Base-by-base conservation (phyloP, 2,329 filamentous ascomycete species). In the Cryphonectria nitschkei region DNA sequence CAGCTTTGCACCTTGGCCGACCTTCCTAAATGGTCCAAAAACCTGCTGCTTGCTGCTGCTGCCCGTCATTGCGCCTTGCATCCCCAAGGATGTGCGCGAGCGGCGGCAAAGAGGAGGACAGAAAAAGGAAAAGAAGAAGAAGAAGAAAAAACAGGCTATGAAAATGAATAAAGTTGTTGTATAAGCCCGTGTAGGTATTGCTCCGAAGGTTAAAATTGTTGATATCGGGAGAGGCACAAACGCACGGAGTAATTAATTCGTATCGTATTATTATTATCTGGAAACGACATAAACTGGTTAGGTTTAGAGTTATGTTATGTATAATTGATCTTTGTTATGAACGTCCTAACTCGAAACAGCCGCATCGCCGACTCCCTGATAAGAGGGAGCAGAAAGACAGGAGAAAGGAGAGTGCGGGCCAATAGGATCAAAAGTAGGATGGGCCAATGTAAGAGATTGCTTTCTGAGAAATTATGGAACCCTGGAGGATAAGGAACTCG, bases 311-410 rank as follows among this genome's bases (percentile, higher is more conserved):
- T 29, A 32, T 34, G n/a, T 26, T 26, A 29, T 34, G 63, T 41
- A 65, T 65, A 65, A 29, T n/a, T 34, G 43, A 39, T 7, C 13
- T 43, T 19, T 34, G 19, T 65, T 50, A 65, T 65, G 63, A 50
- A 65, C 29, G 34, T 29, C 3, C 63, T 65, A 65, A 52, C 63
- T 34, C 19, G 0, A 65, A 65, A 22, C 41, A 11, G 63, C 19
- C 2, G 26, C n/a, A 65, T 34, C n/a, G 43, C 63, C 63, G 63
- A 52, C 63, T 65, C 50, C 63, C 41, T n/a, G 63, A 65, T 65
- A 65, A 65, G 63, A 65, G 63, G 8, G n/a, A 32, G n/a, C 26
- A 64, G 46, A 22, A 50, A 46, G 61, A 26, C 16, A n/a, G n/a
- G 19, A n/a, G 29, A 34, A 34, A 6, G 34, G 34, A 6, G 41